Base-by-base conservation (phyloP, 805 yeast genomes). In the Kodamaea restingae region DNA sequence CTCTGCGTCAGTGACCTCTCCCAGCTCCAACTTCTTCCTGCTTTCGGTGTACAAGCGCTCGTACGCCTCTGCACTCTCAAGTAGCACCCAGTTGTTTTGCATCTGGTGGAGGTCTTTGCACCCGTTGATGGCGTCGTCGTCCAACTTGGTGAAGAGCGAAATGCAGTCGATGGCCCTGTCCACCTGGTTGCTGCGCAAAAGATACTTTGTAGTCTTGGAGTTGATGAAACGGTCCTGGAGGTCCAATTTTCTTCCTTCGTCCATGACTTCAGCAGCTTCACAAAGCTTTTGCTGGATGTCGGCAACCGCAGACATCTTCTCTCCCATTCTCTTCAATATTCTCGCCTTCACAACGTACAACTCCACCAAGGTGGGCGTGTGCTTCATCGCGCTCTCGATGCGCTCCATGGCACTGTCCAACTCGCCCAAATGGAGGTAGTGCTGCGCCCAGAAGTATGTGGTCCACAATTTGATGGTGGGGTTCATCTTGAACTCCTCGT, bases 181-280 rank as follows among this genome's bases (percentile, higher is more conserved):
- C 15, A 86, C 67, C 43, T 76, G 62, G 55, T 85, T 76, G 9
- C 93, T 88, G 52, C 97, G 74, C 44, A 91, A 60, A 37, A 75
- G 78, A 55, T 93, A 93, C 57, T 88, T 88, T 34, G 85, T 84
- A 5, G 96, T 73, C 54, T 88, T 88, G 40, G 95, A 77, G 60
- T 93, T 93, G 54, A 93, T 78, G 57, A 86, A 91, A 48, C 98
- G 71, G 61, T 93, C 99, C 59, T 88, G 96, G 42, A 84, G 71
- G 57, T 93, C 96, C 40, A 84, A 61, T 39, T 68, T 58, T 50
- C 96, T 75, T 11, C 91, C 96, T 39, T 70, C 73, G 42, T 81
- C 75, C 75, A 88, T 77, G 18, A 71, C 55, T 11, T 71, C 73
- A 15, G 84, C 76, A 10, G 97, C 97, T 18, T 70, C 73, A 1